Conservation (phyloP, 768 basidiomycete species). For the Omphalotus guepiniiformis region DNA sequence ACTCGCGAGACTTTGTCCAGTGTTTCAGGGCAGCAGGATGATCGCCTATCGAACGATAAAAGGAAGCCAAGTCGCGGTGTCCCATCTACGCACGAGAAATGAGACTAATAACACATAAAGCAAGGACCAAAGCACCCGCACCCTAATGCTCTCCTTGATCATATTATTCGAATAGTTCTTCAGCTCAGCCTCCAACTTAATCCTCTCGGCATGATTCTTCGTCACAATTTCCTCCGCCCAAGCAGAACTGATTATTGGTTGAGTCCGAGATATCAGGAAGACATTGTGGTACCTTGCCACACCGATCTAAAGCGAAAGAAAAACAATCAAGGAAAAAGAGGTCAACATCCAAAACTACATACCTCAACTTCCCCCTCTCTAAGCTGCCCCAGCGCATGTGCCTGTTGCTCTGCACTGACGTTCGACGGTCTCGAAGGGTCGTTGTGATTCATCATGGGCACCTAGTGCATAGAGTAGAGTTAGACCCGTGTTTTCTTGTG, state of each 20-base stretch:
- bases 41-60: constrained; percentile 72
- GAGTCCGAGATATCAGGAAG: too few species aligned
- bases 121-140: constrained; percentile 30
- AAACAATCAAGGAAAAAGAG: too few species aligned
- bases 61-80: constrained; percentile 82
- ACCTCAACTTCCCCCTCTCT: too few species aligned
- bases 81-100: constrained; percentile 60
- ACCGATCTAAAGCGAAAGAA: too few species aligned
- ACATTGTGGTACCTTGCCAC: too few species aligned
- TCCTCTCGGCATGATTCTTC: constrained; percentile 67
- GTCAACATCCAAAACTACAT: too few species aligned
- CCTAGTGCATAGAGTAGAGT: too few species aligned
- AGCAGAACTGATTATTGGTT: constrained; percentile 57
- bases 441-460: too few species aligned
- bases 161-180: constrained; percentile 94
- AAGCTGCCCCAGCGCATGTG: too few species aligned
- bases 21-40: constrained; percentile 69
- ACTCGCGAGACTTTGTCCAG: constrained; percentile 90
- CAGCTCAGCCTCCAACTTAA: constrained; percentile 89
- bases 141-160: constrained; percentile 98
- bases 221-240: constrained; percentile 72
- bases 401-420: too few species aligned
- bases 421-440: too few species aligned
- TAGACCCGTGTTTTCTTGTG: too few species aligned
- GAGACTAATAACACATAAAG: background rate